These are phyloP conservation scores for Hemileccinum rubropunctum DNA, from an alignment of 768 basidiomycete species.

Conservation along the genomic window DNA sequence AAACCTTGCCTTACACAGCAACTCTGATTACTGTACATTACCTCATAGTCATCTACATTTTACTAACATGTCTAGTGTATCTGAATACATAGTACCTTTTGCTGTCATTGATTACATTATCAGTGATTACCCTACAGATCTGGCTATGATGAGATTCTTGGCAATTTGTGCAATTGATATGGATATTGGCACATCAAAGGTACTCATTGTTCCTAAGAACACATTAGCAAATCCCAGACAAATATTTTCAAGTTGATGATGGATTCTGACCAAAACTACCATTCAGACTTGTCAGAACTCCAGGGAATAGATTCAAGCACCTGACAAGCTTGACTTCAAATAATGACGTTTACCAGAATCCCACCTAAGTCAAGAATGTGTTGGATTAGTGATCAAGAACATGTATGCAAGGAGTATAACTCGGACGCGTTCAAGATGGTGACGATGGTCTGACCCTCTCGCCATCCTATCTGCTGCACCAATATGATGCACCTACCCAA, in stretches of 20 bases:
- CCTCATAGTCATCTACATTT: too few species aligned
- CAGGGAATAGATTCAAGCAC: too few species aligned
- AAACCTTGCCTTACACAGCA: too few species aligned
- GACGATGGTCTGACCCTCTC: slow-evolving; percentile 67
- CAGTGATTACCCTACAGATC: slow-evolving; percentile 3
- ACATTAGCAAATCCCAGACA: neutral
- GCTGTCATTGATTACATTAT: too few species aligned
- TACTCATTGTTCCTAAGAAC: slow-evolving; percentile 50
- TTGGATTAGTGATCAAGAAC: neutral
- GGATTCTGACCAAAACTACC: slow-evolving; percentile 48
- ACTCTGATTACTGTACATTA: too few species aligned
- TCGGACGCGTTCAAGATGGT: slow-evolving; percentile 66
- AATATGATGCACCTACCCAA: slow-evolving; percentile 88
- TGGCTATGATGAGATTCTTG: slow-evolving; percentile 35
- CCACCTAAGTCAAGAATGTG: slow-evolving; percentile 45
- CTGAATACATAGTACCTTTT: too few species aligned
- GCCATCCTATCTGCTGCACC: slow-evolving; percentile 66
- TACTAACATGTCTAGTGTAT: too few species aligned
- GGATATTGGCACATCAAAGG: slow-evolving; percentile 40
- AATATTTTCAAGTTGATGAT: neutral
- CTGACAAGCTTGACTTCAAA: slow-evolving; percentile 62
- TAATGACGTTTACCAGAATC: slow-evolving; percentile 92
- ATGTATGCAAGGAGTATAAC: too few species aligned
- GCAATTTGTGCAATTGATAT: slow-evolving; percentile 39
- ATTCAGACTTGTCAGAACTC: neutral